Evolutionary conservation across 305 asterid genomes (phyloP), one percentile per base, ranked within the genome.

Genomic region (Euphrasia arctica): DNA sequence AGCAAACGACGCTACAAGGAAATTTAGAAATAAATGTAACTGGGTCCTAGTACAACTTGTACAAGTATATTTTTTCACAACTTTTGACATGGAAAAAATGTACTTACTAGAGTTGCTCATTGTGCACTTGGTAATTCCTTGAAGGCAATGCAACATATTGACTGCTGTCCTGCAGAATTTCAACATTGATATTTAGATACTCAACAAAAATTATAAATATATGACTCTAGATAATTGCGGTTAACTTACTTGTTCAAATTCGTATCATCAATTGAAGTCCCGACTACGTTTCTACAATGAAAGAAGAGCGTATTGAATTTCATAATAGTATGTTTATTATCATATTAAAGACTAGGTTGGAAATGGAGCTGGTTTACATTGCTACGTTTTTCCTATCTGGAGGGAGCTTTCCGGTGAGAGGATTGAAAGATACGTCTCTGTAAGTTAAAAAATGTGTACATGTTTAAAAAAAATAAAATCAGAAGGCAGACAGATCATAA

Each of bases 391-490:
- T 66, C 51, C 73, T 58, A 55, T 70, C 72, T 28, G 55, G 68
- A 47, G 82, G 82, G 66, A 73, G 59, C 52, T 69, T 75, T 60
- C 88, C 90, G 3, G 78, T 69, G 27, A 86, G 75, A 58, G 83
- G 77, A 76, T 86, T 86, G 80, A 86, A 86, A 31, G 94, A 86
- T 58, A 86, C 82, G 55, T 86, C 94, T 78, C 94, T 83, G 54
- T 60, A 64, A 58, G 47, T 65, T 15, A 34, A 54, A 51, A 43
- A 22, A 28, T 57, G 9, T 31, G 12, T 5, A 61, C 36, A 32
- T 1, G 36, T 32, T 0, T 32, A 5, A 13, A 45, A 34, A 13
- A 61, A 43, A 56, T 54, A 47, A 58, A 52, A 25, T 42, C 10
- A 29, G 25, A 25, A 22, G 15, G 50, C 49, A 58, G 8, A 28